Evolutionary conservation across 2,329 filamentous ascomycete species (phyloP), one percentile per base, ranked within the genome.

Genomic region (Akanthomyces uredinophilus): DNA sequence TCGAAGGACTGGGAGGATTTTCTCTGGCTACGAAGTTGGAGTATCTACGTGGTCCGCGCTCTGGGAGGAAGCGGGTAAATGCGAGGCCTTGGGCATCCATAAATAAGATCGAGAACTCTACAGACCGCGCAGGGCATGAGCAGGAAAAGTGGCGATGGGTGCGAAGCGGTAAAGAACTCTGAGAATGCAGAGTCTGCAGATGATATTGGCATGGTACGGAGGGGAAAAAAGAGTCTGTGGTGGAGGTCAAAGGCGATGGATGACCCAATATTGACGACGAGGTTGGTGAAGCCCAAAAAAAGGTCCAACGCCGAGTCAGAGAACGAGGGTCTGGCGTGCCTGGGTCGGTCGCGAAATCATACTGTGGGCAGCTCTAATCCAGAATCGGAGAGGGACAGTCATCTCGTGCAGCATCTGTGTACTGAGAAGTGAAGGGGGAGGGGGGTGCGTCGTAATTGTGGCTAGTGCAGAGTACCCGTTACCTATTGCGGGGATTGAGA

Each of bases 401-500:
- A 65, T 60, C 64, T 64, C 56, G 56, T 64, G 64, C 64, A 65
- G 60, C 60, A 64, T 47, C 63, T 60, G 56, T 47, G 55, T 55
- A 39, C 16, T 5, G 46, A 16, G 18, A 32, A 37, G 18, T 5
- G 32, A 11, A 29, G 14, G 13, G 16, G 43, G 5, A 13, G 24
- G 29, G 35, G 29, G n/a, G 29, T 20, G n/a, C n/a, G n/a, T n/a
- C n/a, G n/a, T n/a, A n/a, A 18, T 4, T 56, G 44, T 50, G 46
- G 20, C 32, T 51, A 22, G 43, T 44, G 27, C 32, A 5, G 10
- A 44, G 6, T 43, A 51, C 18, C 18, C 1, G 35, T 14, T 27
- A 50, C 46, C 20, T 27, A 16, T 27, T 47, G 44, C 44, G 44
- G 44, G 44, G 44, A 8, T 47, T 3, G 14, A 47, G 3, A 27